A percentile compares a stretch with the other conserved stretches of the same genome.
These are phyloP conservation scores for Lactarius vividus DNA, from an alignment of 768 basidiomycete species.

Conservation along the genomic window DNA sequence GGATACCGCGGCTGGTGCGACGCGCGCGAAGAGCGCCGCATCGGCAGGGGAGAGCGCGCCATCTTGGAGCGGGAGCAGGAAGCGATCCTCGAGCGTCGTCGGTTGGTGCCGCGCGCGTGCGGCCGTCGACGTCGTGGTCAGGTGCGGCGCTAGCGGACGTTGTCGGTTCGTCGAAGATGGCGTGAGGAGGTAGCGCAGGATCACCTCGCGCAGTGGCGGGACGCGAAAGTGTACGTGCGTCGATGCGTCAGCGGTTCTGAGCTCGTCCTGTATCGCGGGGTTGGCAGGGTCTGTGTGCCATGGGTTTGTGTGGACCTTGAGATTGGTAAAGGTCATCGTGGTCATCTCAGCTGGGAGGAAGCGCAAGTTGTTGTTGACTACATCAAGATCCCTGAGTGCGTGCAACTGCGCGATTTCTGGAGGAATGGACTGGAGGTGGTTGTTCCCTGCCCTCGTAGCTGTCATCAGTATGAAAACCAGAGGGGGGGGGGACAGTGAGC, in stretches of 20 bases:
- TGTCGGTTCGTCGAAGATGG: conserved; percentile 10
- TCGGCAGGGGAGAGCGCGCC: conserved; percentile 18
- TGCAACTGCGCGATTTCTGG: conserved; percentile 25
- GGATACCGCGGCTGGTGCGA: conserved; percentile 19
- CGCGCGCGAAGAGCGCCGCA: conserved; percentile 15
- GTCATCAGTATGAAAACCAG: background rate
- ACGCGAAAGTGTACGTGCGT: conserved; percentile 15
- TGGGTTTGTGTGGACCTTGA: conserved; percentile 26
- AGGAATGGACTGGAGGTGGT: conserved; percentile 20
- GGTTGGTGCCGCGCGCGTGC: background rate
- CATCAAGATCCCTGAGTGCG: conserved; percentile 23
- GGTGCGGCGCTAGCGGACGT: background rate
- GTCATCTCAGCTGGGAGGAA: conserved; percentile 28
- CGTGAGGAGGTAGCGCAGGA: conserved; percentile 25
- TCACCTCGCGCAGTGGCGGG: conserved; percentile 25
- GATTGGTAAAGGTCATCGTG: conserved; percentile 18
- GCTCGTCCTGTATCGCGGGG: background rate
- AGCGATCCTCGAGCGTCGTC: conserved; percentile 22
- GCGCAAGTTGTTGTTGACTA: conserved; percentile 24
- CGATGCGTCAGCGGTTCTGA: background rate
- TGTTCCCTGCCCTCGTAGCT: conserved; percentile 15
- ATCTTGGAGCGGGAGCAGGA: conserved; percentile 22
- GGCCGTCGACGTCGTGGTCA: background rate
- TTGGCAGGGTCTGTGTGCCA: conserved; percentile 21
- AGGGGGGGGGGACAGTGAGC: background rate